phyloP scores from a whole-genome alignment of 2,329 filamentous ascomycete species.

The Sarocladium oryzae region DNA sequence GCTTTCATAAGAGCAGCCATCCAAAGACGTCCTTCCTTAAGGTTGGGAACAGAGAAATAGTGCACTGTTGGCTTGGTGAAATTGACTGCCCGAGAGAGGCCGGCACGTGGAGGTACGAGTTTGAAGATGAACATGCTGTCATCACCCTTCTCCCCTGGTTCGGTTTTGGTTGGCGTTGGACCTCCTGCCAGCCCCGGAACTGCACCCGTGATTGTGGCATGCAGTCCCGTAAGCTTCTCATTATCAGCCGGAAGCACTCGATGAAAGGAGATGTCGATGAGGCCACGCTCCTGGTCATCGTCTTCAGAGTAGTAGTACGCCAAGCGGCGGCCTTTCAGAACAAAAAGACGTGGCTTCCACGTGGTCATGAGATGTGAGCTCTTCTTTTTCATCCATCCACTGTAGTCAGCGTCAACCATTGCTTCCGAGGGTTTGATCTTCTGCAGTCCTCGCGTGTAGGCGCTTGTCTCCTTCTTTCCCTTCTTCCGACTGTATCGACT shows the following conservation, averaged over 20 bases:
- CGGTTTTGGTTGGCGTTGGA: slow-evolving; percentile 33
- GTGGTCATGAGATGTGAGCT: slow-evolving; percentile 93
- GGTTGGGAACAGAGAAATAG: slow-evolving; percentile 91
- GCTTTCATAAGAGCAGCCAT: slow-evolving; percentile 99
- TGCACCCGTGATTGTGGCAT: slow-evolving; percentile 88
- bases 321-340: slow-evolving; percentile 82
- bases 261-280: slow-evolving; percentile 97
- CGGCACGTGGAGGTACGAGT: slow-evolving; percentile 81
- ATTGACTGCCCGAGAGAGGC: slow-evolving; percentile 83
- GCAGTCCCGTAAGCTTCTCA: slow-evolving; percentile 81
- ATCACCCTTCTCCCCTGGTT: slow-evolving; percentile 39
- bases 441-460: slow-evolving; percentile 79
- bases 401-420: slow-evolving; percentile 82
- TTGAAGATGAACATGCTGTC: slow-evolving; percentile 96
- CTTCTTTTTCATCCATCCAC: slow-evolving; percentile 99
- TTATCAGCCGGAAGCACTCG: slow-evolving; percentile 92
- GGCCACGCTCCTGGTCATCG: slow-evolving; percentile 85
- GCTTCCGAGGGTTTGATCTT: slow-evolving; percentile 78
- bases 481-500: slow-evolving; percentile 55
- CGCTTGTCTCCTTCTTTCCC: slow-evolving; percentile 90
- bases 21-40: slow-evolving; percentile 85
- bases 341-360: slow-evolving; percentile 95
- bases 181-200: slow-evolving; percentile 33
- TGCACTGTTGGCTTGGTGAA: slow-evolving; percentile 97
- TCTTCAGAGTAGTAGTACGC: slow-evolving; percentile 96